Conservation (phyloP, 2,329 filamentous ascomycete genomes). For the Anthostomella pinea region DNA sequence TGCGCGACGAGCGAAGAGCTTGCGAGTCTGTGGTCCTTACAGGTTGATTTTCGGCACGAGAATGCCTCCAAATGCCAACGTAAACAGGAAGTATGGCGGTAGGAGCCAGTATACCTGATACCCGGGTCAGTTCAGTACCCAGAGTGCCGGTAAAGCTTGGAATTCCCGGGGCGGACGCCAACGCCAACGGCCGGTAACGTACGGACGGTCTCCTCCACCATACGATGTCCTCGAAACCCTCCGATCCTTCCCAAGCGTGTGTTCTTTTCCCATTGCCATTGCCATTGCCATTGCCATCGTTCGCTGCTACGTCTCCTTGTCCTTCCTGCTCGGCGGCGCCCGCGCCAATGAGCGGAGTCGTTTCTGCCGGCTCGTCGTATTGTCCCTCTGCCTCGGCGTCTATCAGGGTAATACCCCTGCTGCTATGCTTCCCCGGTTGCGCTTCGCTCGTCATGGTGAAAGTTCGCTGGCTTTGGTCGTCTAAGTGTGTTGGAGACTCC, state of each 20-base stretch:
- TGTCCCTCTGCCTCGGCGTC: constrained; percentile 20
- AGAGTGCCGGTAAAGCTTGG: too few relatives aligned
- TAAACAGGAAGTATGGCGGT: constrained; percentile 75
- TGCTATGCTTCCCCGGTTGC: constrained; percentile 14
- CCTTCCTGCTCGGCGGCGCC: constrained; percentile 21
- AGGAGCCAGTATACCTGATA: constrained; percentile 77
- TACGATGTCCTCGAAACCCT: constrained; percentile 59
- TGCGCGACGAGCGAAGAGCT: too few relatives aligned
- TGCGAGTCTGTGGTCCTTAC: too few relatives aligned
- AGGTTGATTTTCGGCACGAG: constrained; percentile 86
- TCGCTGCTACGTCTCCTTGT: too few relatives aligned
- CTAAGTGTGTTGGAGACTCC: too few relatives aligned
- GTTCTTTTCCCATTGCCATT: constrained; percentile 15
- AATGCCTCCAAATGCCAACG: constrained; percentile 80
- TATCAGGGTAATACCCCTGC: constrained; percentile 23
- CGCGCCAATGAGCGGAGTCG: constrained; percentile 38
- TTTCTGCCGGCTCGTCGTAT: constrained; percentile 33
- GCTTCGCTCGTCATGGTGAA: constrained; percentile 28
- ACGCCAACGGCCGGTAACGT: constrained; percentile 26
- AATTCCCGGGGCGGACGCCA: neutral
- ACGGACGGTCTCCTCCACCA: constrained; percentile 65
- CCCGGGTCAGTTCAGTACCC: constrained; percentile 30
- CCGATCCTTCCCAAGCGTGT: constrained; percentile 46
- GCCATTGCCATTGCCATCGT: constrained; percentile 14
- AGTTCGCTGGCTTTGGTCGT: too few relatives aligned